Conservation (phyloP, 495 filamentous ascomycete species). For the Oidiodendron maius region DNA sequence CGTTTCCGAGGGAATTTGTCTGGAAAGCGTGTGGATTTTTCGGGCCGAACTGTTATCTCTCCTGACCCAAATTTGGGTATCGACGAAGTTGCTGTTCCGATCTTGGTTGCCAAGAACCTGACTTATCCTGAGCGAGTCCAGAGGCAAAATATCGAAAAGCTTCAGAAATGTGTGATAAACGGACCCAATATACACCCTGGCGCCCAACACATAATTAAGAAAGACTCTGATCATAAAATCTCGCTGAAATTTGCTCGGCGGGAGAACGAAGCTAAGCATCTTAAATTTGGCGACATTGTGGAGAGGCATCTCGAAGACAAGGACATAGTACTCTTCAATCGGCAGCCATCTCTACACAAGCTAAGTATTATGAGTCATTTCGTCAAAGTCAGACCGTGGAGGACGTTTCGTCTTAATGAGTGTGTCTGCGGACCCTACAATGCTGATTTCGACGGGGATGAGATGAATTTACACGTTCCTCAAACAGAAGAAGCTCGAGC, state of each 20-base stretch:
- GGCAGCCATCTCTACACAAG: slow-evolving; percentile 96
- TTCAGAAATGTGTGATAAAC: slow-evolving; percentile 63
- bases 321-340: slow-evolving; percentile 96
- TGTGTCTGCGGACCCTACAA: slow-evolving; percentile 99
- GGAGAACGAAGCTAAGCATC: slow-evolving; percentile 57
- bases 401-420: slow-evolving; percentile 95
- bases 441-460: slow-evolving; percentile 97
- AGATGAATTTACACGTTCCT: slow-evolving; percentile 98
- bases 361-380: slow-evolving; percentile 94
- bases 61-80: slow-evolving; percentile 93
- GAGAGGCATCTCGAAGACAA: slow-evolving; percentile 93
- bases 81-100: slow-evolving; percentile 87
- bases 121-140: slow-evolving; percentile 90
- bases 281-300: slow-evolving; percentile 80
- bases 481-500: slow-evolving; percentile 96
- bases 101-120: slow-evolving; percentile 84
- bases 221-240: slow-evolving; percentile 58
- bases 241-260: slow-evolving; percentile 70
- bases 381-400: slow-evolving; percentile 88
- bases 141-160: slow-evolving; percentile 74
- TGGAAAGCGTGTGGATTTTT: slow-evolving; percentile 98
- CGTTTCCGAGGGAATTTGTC: slow-evolving; percentile 95
- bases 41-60: slow-evolving; percentile 93
- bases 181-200: slow-evolving; percentile 78
- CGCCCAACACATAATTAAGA: slow-evolving; percentile 76